Evolutionary conservation across 2,329 filamentous ascomycete species (phyloP).

Genomic region (Pseudopyricularia javanii): DNA sequence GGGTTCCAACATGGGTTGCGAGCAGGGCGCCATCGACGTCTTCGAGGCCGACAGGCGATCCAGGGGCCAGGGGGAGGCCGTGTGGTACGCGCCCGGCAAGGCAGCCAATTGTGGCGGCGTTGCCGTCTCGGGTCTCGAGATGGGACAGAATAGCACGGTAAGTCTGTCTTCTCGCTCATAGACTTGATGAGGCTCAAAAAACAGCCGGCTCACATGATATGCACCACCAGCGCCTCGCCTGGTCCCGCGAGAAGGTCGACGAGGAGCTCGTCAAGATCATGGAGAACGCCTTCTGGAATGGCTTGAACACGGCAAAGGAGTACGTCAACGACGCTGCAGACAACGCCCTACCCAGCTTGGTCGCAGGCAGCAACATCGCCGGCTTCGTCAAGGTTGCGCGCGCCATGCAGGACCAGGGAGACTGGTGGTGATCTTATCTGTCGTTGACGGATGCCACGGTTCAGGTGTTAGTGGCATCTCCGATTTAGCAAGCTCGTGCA

Average conservation of each 20-base stretch:
- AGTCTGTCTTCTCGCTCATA: neutral
- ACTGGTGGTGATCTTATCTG: slow-evolving; percentile 57
- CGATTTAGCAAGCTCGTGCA: neutral
- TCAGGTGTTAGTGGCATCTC: neutral
- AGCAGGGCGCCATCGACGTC: slow-evolving; percentile 83
- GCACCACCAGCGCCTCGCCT: slow-evolving; percentile 54
- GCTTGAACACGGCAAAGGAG: slow-evolving; percentile 77
- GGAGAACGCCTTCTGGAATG: slow-evolving; percentile 85
- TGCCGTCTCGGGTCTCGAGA: slow-evolving; percentile 92
- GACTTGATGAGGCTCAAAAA: neutral
- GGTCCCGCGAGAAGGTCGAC: slow-evolving; percentile 86
- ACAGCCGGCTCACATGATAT: neutral
- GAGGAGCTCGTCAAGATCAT: slow-evolving; percentile 85
- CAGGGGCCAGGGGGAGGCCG: slow-evolving; percentile 40
- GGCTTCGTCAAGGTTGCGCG: slow-evolving; percentile 92
- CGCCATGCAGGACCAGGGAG: slow-evolving; percentile 93
- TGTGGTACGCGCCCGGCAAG: slow-evolving; percentile 97
- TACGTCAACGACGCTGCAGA: slow-evolving; percentile 62
- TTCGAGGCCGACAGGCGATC: slow-evolving; percentile 62
- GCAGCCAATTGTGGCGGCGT: slow-evolving; percentile 96
- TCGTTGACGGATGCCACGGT: neutral
- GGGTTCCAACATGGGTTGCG: slow-evolving; percentile 98
- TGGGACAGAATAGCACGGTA: slow-evolving; percentile 83
- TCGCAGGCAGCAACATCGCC: slow-evolving; percentile 92
- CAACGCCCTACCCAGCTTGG: slow-evolving; percentile 77